phyloP scores from a whole-genome alignment of 2,329 filamentous ascomycete species.

The Lecanicillium sp. region DNA sequence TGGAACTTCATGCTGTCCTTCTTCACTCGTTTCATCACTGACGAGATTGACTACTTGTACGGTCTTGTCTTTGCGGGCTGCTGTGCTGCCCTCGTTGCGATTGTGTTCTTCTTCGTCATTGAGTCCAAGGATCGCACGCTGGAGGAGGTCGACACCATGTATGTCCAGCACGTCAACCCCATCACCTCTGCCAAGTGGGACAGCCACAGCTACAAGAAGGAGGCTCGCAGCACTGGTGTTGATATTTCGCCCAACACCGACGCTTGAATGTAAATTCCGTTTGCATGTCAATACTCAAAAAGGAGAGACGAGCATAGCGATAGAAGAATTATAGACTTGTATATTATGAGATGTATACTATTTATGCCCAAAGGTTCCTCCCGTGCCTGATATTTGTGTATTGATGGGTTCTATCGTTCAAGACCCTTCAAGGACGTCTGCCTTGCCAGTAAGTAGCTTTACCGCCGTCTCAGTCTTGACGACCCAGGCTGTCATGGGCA shows the following conservation, averaged over 20 bases:
- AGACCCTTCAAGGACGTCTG: not conserved
- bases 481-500: constrained; percentile 4
- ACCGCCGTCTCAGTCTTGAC: not conserved
- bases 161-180: constrained; percentile 47
- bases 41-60: constrained; percentile 61
- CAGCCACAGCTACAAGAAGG: constrained; percentile 1
- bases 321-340: not conserved
- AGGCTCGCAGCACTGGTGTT: not conserved
- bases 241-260: not conserved
- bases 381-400: no score
- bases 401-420: no score
- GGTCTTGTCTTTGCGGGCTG: constrained; percentile 67
- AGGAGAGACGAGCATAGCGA: not conserved
- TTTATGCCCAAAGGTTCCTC: no score
- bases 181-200: constrained; percentile 38
- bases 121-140: constrained; percentile 66
- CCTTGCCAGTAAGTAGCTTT: not conserved
- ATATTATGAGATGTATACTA: not conserved
- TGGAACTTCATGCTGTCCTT: constrained; percentile 58
- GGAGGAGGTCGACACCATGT: constrained; percentile 76
- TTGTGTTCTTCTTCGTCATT: constrained; percentile 72
- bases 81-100: constrained; percentile 53
- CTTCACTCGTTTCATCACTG: constrained; percentile 66
- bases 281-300: not conserved
- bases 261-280: not conserved